Evolutionary conservation across 2,329 filamentous ascomycete genomes (phyloP).

Genomic region (Eutypa lata): DNA sequence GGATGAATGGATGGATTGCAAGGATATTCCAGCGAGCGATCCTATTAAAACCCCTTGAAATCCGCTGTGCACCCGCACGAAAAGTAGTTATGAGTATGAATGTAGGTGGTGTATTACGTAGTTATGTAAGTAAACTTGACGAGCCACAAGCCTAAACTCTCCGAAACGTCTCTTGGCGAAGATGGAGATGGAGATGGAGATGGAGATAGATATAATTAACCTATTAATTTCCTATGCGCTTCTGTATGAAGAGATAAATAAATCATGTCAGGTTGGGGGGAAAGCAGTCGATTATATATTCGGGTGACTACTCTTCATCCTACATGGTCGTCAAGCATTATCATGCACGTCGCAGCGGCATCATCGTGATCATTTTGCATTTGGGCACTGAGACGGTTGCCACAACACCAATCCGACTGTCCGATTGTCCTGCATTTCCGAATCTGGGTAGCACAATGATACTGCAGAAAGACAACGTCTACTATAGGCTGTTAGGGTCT

Average conservation of each 20-base stretch:
- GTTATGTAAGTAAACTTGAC: no score
- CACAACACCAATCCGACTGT: not conserved
- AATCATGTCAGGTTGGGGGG: not conserved
- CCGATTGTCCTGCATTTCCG: not conserved
- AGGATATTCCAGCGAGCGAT: not conserved
- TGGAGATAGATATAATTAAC: not conserved
- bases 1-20: no score
- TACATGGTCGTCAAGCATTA: not conserved
- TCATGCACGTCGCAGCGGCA: not conserved
- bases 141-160: no score
- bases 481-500: not conserved
- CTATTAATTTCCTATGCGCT: not conserved
- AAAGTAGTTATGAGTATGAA: no score
- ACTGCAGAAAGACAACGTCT: not conserved
- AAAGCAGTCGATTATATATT: not conserved
- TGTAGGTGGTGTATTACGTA: no score
- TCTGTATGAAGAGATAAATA: not conserved
- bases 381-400: not conserved
- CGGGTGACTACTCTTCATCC: not conserved
- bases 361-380: not conserved
- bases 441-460: not conserved
- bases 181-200: not conserved
- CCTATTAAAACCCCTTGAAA: not conserved
- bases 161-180: no score
- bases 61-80: not conserved